Percentiles rank a stretch among this genome's conserved stretches.
These are phyloP conservation scores for Basidiobolus meristosporus DNA, from an alignment of 371 early-diverging fungal species.

Conservation along the genomic window DNA sequence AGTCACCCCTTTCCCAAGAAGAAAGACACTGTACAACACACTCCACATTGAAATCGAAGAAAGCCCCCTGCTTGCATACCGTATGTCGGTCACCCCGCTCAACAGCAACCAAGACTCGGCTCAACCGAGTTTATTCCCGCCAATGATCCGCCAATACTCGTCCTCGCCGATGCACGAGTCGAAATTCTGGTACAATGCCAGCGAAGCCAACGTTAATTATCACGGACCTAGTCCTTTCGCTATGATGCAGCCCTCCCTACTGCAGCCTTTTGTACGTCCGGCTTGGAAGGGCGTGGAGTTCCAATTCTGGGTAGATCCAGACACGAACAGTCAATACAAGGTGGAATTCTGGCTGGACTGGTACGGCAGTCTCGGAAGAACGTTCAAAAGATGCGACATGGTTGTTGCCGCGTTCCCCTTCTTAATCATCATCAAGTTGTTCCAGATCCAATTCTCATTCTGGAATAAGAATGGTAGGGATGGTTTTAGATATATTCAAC, in stretches of 20 bases:
- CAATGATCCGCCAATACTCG: slow-evolving; percentile 45
- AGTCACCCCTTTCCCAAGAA: no score
- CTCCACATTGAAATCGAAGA: no score
- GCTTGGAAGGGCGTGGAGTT: slow-evolving; percentile 33
- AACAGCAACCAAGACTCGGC: slow-evolving; percentile 1
- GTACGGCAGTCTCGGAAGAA: slow-evolving; percentile 52
- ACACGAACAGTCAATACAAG: slow-evolving; percentile 22
- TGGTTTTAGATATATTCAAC: background rate
- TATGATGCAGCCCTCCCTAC: slow-evolving; percentile 11
- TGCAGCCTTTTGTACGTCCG: no score
- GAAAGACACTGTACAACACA: no score
- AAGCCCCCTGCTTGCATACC: background rate
- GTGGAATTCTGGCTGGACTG: no score
- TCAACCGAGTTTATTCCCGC: slow-evolving; percentile 13
- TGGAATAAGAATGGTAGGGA: slow-evolving; percentile 28
- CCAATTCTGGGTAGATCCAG: slow-evolving; percentile 51
- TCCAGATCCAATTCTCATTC: slow-evolving; percentile 32
- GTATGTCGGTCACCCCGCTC: background rate
- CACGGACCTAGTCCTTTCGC: slow-evolving; percentile 54
- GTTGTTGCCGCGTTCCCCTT: slow-evolving; percentile 44
- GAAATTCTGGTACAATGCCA: slow-evolving; percentile 32
- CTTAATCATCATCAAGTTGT: slow-evolving; percentile 32
- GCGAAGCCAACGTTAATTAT: slow-evolving; percentile 30
- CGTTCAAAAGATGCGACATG: slow-evolving; percentile 51
- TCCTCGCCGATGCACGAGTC: slow-evolving; percentile 50